Evolutionary conservation across 768 basidiomycete species (phyloP), one percentile per base, ranked within the genome.

Genomic region (Boletus reticulatus): DNA sequence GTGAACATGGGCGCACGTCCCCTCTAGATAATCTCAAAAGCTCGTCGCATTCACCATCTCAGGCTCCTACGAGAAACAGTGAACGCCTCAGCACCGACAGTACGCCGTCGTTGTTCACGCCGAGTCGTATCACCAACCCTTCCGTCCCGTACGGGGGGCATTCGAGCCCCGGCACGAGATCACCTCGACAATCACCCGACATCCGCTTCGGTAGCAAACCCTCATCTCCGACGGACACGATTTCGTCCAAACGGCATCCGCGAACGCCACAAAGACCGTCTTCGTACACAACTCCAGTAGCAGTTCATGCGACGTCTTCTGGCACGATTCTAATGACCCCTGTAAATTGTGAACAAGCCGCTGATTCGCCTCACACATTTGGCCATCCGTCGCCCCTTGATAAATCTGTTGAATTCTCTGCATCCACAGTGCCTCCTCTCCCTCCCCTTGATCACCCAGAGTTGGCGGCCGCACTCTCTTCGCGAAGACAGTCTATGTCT

Each of bases 381-480:
- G 78, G 78, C 10, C 55, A 70, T 34, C 70, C 69, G 8, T 75
- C 77, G 19, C 75, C 74, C 4, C 63, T 48, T 57, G 58, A 61
- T 48, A 62, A 61, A 34, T 46, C 55, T 48, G 55, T 60, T 19
- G 60, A 56, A 38, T 60, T 52, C 57, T 58, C 62, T 36, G 58
- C 58, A 69, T 73, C 75, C 19, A 64, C 72, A 31, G 76, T 70
- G 5, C 84, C 84, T 10, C 83, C 84, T 14, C 62, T 85, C 36
- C 83, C 84, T n/a, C 74, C 81, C 16, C 75, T 84, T 29, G 70
- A 77, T 50, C 84, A 73, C 56, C 73, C 75, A 29, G 67, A 69
- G 37, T 50, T 73, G 42, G 46, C 65, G 4, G 56, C 63, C 10
- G 57, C 45, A 16, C 57, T 67, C 38, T 56, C 61, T 38, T 64